Evolutionary conservation across 2,329 filamentous ascomycete genomes (phyloP), one percentile per base, ranked within the genome.

Genomic region (Talaromyces amestolkiae): DNA sequence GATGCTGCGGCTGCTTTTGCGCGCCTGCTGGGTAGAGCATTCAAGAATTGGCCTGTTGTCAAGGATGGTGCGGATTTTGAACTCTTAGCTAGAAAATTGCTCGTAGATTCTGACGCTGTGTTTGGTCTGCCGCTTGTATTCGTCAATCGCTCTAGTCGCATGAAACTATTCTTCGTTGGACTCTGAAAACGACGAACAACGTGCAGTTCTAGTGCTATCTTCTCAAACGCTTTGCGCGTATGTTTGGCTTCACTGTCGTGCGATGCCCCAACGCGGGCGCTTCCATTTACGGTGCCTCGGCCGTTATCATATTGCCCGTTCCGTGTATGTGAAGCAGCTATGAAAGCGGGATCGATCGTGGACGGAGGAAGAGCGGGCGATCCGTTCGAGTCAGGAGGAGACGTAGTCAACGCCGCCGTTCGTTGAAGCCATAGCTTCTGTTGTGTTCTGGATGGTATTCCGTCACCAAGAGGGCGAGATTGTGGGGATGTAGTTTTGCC

Each of bases 351-450:
- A 58, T 80, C 79, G 58, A 78, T 73, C 1, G 71, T 68, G 3
- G 79, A 74, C 8, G 77, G 74, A 22, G 79, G 71, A 0, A 71
- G 70, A 22, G 72, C 68, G 5, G 75, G 67, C 9, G 73, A 68
- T 27, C 76, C 77, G 71, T 78, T 76, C 15, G 70, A 67, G 65
- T 80, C 78, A 4, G 78, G 78, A 19, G 79, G 78, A 5, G 80
- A 81, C 58, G 79, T 80, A 37, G 80, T 80, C 17, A 80, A 70
- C 11, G 78, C 74, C 27, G 79, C 79, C 11, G 79, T 81, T 54
- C 80, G 76, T 66, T 82, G 79, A 49, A 82, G 74, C 77, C 80
- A 82, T 13, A 82, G 75, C 66, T 81, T 81, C 68, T 82, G 80
- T 67, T 82, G 80, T 4, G 80, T 82, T 59, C 80, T 76, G n/a